phyloP scores from a whole-genome alignment of 2,329 filamentous ascomycete genomes.

The Colletotrichum brevisporum region DNA sequence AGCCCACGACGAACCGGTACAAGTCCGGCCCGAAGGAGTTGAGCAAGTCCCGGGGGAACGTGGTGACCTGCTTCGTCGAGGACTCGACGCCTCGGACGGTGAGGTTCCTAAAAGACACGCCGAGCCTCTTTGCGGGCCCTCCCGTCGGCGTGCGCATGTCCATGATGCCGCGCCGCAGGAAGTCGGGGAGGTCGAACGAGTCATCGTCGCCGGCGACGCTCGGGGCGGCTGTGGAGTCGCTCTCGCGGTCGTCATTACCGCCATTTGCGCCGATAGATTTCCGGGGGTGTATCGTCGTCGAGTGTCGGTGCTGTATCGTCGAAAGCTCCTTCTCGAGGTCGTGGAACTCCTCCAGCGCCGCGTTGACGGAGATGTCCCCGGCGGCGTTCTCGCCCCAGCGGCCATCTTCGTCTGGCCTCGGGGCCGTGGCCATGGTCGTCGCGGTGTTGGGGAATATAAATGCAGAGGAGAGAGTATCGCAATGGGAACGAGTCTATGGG shows the following conservation, averaged over 20 bases:
- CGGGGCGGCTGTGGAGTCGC: slow-evolving; percentile 34
- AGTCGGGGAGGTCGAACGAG: slow-evolving; percentile 75
- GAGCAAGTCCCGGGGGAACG: slow-evolving; percentile 79
- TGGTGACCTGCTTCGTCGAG: slow-evolving; percentile 77
- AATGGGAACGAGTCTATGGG: background rate
- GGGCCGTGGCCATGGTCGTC: slow-evolving; percentile 13
- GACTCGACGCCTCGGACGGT: slow-evolving; percentile 80
- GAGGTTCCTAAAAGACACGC: slow-evolving; percentile 82
- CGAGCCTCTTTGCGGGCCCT: slow-evolving; percentile 80
- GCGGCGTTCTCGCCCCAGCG: slow-evolving; percentile 46
- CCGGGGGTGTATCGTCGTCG: slow-evolving; percentile 6
- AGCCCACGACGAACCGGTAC: slow-evolving; percentile 70
- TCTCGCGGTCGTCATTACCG: slow-evolving; percentile 27
- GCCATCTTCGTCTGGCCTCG: slow-evolving; percentile 39
- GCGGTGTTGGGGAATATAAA: background rate
- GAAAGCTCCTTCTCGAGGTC: slow-evolving; percentile 45
- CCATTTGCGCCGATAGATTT: background rate
- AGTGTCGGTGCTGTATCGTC: slow-evolving; percentile 37
- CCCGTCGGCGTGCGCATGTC: slow-evolving; percentile 77
- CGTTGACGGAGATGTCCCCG: slow-evolving; percentile 42
- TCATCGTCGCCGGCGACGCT: slow-evolving; percentile 22
- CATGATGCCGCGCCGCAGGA: slow-evolving; percentile 81
- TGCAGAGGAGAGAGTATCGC: slow-evolving; percentile 3
- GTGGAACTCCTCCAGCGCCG: slow-evolving; percentile 41
- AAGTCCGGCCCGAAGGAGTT: slow-evolving; percentile 87